Percentiles rank a stretch among this genome's conserved stretches.
phyloP scores from a whole-genome alignment of 139 green algal species.

The Micractinium conductrix region DNA sequence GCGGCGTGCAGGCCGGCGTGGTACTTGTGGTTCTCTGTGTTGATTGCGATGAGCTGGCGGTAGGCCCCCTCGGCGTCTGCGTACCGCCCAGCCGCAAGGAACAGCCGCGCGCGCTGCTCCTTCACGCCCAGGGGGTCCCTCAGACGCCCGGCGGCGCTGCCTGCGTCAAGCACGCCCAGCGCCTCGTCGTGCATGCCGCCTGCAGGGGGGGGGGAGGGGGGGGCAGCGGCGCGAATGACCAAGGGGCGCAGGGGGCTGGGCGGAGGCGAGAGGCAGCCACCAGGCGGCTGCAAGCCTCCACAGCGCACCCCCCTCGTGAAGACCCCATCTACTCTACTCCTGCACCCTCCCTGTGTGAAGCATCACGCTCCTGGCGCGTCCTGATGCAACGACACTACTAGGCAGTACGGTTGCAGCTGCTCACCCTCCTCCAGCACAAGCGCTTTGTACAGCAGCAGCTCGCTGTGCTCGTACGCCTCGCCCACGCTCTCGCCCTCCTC shows the following conservation, averaged over 20 bases:
- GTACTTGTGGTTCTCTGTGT: constrained; percentile 83
- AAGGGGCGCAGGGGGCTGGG: background rate
- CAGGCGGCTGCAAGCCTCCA: no score
- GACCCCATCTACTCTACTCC: background rate
- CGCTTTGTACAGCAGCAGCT: constrained; percentile 95
- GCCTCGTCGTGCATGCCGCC: constrained; percentile 49
- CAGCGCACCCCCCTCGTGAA: no score
- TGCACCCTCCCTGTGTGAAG: background rate
- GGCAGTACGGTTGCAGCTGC: constrained; percentile 35
- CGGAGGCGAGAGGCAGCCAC: no score
- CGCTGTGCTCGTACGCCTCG: constrained; percentile 96
- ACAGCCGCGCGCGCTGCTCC: constrained; percentile 72
- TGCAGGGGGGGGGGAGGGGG: constrained; percentile 29
- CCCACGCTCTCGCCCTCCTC: constrained; percentile 33
- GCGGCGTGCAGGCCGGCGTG: constrained; percentile 75
- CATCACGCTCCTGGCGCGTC: background rate
- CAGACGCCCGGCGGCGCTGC: constrained; percentile 62
- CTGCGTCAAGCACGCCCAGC: constrained; percentile 60
- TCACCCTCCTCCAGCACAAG: constrained; percentile 86
- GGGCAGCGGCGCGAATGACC: background rate
- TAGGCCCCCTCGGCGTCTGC: constrained; percentile 77
- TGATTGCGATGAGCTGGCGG: constrained; percentile 71
- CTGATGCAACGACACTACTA: background rate
- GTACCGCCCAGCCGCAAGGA: constrained; percentile 54
- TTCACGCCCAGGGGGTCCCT: constrained; percentile 77